phyloP scores from a whole-genome alignment of 164 flowering plant species.

The Nymphaea thermarum region DNA sequence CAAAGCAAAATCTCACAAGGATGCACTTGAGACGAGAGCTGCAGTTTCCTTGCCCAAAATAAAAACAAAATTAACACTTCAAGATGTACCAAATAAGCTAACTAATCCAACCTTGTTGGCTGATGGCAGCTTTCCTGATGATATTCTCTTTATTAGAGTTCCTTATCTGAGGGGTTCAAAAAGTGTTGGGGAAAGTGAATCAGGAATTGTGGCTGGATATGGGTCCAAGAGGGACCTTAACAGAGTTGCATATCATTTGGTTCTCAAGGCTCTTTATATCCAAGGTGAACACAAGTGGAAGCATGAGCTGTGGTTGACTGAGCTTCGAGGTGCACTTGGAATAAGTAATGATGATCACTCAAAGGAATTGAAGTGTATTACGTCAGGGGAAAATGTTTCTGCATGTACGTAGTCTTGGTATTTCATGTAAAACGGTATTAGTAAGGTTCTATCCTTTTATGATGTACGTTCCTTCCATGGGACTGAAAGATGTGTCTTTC shows the following conservation, averaged over 20 bases:
- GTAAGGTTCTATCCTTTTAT: no score
- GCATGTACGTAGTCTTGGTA: not conserved
- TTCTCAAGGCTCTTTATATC: not conserved
- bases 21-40: not conserved
- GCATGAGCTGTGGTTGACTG: not conserved
- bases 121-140: not conserved
- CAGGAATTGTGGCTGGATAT: not conserved
- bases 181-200: not conserved
- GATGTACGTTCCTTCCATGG: no score
- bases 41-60: not conserved
- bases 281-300: conserved; percentile 3
- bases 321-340: not conserved
- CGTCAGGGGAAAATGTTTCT: not conserved
- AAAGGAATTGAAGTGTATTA: not conserved
- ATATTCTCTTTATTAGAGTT: not conserved
- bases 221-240: not conserved
- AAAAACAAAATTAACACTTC: no score
- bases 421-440: no score
- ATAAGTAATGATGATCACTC: not conserved
- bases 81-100: not conserved
- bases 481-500: no score
- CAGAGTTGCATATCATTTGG: not conserved
- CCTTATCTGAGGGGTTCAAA: not conserved
- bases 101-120: not conserved
- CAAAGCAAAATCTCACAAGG: not conserved